These are phyloP conservation scores for Phytophthora foliorum DNA, from an alignment of 352 stramenopile genomes.

Conservation along the genomic window DNA sequence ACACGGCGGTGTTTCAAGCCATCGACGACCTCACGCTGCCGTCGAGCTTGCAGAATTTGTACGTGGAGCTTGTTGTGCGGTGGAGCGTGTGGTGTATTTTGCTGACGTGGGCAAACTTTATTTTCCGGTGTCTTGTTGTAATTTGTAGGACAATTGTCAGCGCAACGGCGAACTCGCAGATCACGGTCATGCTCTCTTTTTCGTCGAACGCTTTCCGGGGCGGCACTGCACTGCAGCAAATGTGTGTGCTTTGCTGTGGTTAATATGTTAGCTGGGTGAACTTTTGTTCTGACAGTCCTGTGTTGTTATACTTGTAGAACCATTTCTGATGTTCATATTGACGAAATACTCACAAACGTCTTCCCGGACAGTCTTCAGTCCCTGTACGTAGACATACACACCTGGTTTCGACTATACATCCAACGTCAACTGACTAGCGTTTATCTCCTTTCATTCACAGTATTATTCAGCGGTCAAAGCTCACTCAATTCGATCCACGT, in stretches of 20 bases:
- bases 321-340: conserved; percentile 70
- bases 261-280: background rate
- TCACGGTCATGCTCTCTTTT: conserved; percentile 68
- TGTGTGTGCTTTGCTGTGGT: conserved; percentile 39
- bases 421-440: background rate
- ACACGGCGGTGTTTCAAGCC: conserved; percentile 68
- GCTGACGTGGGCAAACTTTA: conserved; percentile 19
- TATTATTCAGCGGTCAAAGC: conserved; percentile 65
- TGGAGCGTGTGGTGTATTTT: background rate
- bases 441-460: conserved; percentile 34
- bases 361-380: conserved; percentile 66
- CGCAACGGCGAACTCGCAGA: conserved; percentile 58
- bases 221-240: conserved; percentile 53
- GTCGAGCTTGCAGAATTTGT: conserved; percentile 67
- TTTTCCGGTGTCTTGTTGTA: conserved; percentile 13
- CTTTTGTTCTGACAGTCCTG: conserved; percentile 6
- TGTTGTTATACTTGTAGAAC: conserved; percentile 32
- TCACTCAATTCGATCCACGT: conserved; percentile 71
- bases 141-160: conserved; percentile 63
- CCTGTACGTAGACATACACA: conserved; percentile 47
- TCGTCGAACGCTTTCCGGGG: conserved; percentile 56
- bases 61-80: conserved; percentile 20
- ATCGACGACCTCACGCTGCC: conserved; percentile 67
- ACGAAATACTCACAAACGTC: conserved; percentile 71
- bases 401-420: background rate